Conservation (phyloP, 2,329 filamentous ascomycete species). For the Colletotrichum liaoningense region DNA sequence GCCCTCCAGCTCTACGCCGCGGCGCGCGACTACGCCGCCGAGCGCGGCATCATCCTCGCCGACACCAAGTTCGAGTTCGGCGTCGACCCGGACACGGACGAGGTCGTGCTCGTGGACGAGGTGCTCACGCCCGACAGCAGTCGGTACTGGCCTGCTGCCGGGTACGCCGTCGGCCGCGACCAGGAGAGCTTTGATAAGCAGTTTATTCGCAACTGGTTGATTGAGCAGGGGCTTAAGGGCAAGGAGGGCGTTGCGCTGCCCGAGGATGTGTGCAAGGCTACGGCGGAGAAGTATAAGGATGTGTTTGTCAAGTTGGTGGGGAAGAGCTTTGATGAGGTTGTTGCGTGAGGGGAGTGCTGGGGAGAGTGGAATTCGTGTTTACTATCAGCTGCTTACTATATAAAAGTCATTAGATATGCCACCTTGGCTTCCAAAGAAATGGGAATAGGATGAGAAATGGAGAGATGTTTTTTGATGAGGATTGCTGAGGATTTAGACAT, state of each 20-base stretch:
- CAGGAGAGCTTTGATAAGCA: constrained; percentile 94
- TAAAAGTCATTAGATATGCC: neutral
- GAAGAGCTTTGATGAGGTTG: constrained; percentile 51
- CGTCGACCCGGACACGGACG: constrained; percentile 70
- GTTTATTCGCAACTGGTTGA: constrained; percentile 85
- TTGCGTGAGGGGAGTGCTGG: neutral
- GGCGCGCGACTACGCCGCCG: constrained; percentile 72
- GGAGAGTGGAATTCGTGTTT: neutral
- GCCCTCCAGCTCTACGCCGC: constrained; percentile 72
- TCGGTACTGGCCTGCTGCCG: constrained; percentile 85
- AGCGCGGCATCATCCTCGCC: constrained; percentile 80
- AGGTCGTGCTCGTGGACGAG: constrained; percentile 84
- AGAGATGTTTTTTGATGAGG: no score
- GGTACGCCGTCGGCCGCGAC: constrained; percentile 77
- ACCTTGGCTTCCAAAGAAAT: no score
- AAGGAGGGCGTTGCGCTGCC: constrained; percentile 80
- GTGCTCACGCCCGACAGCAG: constrained; percentile 85
- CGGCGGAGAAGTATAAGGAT: constrained; percentile 79
- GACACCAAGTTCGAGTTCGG: constrained; percentile 74
- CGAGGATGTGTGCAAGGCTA: constrained; percentile 75
- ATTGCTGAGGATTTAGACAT: no score
- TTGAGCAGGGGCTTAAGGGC: constrained; percentile 77
- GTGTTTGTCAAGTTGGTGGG: constrained; percentile 74
- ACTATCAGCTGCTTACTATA: neutral
- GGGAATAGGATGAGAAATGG: no score